A percentile compares a stretch with the other conserved stretches of the same genome.
Evolutionary conservation across 2,329 filamentous ascomycete species (phyloP).

Genomic region (Cladophialophora carrionii): DNA sequence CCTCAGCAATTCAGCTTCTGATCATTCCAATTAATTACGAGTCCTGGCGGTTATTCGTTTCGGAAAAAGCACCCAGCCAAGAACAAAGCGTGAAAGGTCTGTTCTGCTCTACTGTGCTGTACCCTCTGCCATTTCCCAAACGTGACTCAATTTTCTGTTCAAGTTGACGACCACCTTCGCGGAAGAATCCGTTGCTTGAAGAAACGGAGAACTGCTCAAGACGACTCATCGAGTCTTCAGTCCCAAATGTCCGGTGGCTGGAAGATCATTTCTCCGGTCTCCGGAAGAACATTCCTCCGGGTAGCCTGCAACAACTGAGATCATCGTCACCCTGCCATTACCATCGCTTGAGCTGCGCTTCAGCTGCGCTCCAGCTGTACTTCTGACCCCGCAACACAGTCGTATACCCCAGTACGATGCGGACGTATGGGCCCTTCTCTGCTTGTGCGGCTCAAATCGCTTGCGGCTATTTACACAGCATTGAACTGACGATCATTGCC

Average conservation of each 20-base stretch:
- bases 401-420: not conserved
- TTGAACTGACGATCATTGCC: constrained; percentile 14
- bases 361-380: not conserved
- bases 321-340: not conserved
- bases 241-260: too few relatives aligned
- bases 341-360: not conserved
- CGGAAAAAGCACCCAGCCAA: not conserved
- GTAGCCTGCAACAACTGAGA: not conserved
- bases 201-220: too few relatives aligned
- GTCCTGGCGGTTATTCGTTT: not conserved
- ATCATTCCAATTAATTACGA: not conserved
- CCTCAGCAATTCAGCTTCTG: not conserved
- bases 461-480: constrained; percentile 15
- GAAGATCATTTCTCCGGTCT: too few relatives aligned
- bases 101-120: not conserved
- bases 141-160: too few relatives aligned
- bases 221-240: too few relatives aligned
- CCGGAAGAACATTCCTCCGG: not conserved
- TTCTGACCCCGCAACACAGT: not conserved
- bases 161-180: not conserved
- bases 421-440: not conserved
- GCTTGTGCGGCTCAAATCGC: not conserved
- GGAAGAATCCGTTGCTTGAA: not conserved
- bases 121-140: too few relatives aligned
- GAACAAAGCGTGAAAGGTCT: not conserved